A percentile compares a stretch with the other conserved stretches of the same genome.
phyloP scores from a whole-genome alignment of 495 filamentous ascomycete species.

The Xylaria intraflava region DNA sequence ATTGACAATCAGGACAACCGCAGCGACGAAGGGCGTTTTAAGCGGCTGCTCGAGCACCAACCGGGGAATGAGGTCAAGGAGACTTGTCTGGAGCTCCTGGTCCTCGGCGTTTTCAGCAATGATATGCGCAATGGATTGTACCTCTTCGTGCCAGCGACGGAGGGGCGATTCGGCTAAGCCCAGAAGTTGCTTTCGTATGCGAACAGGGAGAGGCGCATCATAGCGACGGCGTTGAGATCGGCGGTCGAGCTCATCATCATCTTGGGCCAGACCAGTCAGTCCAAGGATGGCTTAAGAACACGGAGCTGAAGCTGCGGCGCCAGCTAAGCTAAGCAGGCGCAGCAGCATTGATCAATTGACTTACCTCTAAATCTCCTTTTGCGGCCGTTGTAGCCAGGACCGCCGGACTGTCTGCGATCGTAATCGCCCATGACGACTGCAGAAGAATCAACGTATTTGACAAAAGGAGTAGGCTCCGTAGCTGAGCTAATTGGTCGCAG shows the following conservation, averaged over 20 bases:
- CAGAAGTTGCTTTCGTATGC: slow-evolving; percentile 73
- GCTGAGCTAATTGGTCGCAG: too few relatives aligned
- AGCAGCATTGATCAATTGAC: slow-evolving; percentile 8
- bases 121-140: slow-evolving; percentile 63
- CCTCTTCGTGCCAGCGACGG: slow-evolving; percentile 74
- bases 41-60: slow-evolving; percentile 86
- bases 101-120: slow-evolving; percentile 78
- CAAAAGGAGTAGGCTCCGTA: slow-evolving; percentile 5
- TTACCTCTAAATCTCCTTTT: slow-evolving; percentile 56
- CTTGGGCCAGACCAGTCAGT: slow-evolving; percentile 7
- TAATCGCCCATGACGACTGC: slow-evolving; percentile 59
- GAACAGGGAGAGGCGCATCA: slow-evolving; percentile 68
- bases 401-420: slow-evolving; percentile 56
- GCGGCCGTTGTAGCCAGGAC: slow-evolving; percentile 51
- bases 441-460: neutral
- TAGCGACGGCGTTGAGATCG: slow-evolving; percentile 69
- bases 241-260: slow-evolving; percentile 69
- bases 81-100: slow-evolving; percentile 55
- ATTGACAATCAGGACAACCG: slow-evolving; percentile 70
- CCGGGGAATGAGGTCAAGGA: slow-evolving; percentile 64
- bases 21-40: slow-evolving; percentile 89
- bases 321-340: neutral
- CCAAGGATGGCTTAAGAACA: neutral
- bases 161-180: slow-evolving; percentile 81
- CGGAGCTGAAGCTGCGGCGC: neutral